Evolutionary conservation across 805 yeast genomes (phyloP), one percentile per base, ranked within the genome.

Genomic region (Starmerella scarabaei): DNA sequence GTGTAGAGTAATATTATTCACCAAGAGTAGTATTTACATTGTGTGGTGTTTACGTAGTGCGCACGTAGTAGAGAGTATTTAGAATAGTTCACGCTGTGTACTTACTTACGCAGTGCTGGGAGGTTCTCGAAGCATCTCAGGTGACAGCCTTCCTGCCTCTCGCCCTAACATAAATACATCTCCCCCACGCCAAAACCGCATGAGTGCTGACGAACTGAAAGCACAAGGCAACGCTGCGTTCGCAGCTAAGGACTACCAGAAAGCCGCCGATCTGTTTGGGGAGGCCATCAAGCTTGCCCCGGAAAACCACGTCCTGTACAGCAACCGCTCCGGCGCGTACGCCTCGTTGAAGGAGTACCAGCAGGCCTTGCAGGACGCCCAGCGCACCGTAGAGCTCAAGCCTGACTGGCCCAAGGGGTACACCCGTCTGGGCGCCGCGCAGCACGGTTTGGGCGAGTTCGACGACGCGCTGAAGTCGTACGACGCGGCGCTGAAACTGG

Each of bases 401-500:
- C 77, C 85, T 14, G 50, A 78, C 2, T 91, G 97, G 97, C 85
- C 95, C 18, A 91, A 91, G 63, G 98, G 97, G 35, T 82, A 80
- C 67, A 80, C 77, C 55, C 77, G 99, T 62, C 80, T 80, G 28
- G 99, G 83, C 44, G 86, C 96, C 49, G 98, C 98, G 24, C 74
- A 78, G 36, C 78, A 69, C 54, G 98, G 98, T n/a, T 65, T 80
- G 44, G 84, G 84, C 15, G 72, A 81, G 44, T 69, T 77, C 0
- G 95, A 86, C 56, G 95, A 88, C 58, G 96, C 97, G 1, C 83
- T 88, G 24, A 84, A 83, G 51, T 95, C 96, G 1, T 88, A 91
- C 58, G 82, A 84, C 55, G 75, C 75, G 56, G 97, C 97, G 1
- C 65, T 88, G 44, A 83, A 80, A 58, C 63, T 86, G 47, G 82